Conservation (phyloP, 169 alveolate species). For the Plasmodium fragile region DNA sequence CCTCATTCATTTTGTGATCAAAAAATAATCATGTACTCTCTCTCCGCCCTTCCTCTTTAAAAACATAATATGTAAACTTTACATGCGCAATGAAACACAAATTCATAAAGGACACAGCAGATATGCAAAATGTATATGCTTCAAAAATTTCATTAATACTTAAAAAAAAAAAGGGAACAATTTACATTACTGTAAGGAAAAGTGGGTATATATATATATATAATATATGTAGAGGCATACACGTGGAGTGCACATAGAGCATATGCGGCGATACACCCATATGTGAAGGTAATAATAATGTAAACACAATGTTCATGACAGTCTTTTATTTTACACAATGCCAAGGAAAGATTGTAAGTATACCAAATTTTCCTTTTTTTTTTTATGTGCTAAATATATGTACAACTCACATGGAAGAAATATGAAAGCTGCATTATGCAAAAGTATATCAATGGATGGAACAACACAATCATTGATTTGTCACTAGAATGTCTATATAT, state of each 20-base stretch:
- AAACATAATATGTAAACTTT: conserved; percentile 14
- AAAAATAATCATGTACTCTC: neutral
- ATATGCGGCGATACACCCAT: neutral
- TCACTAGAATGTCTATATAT: conserved; percentile 5
- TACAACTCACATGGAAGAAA: neutral
- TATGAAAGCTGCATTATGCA: neutral
- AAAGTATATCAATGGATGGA: conserved; percentile 20
- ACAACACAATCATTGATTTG: conserved; percentile 25
- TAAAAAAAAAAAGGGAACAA: conserved; percentile 18
- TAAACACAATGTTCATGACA: neutral
- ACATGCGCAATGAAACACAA: conserved; percentile 17
- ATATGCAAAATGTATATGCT: conserved; percentile 5
- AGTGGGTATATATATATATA: neutral
- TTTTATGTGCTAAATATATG: neutral
- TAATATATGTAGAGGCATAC: neutral
- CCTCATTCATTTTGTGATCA: neutral
- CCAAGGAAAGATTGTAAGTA: conserved; percentile 21
- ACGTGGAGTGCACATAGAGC: neutral
- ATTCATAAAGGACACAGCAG: conserved; percentile 27
- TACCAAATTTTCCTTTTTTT: neutral
- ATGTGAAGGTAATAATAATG: neutral
- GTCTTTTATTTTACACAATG: neutral
- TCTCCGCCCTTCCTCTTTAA: conserved; percentile 5
- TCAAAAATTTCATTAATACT: conserved; percentile 28
- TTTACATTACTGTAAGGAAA: neutral